These are phyloP conservation scores for Syncephalastrum contaminatum DNA, from an alignment of 371 early-diverging fungal genomes.

Conservation along the genomic window DNA sequence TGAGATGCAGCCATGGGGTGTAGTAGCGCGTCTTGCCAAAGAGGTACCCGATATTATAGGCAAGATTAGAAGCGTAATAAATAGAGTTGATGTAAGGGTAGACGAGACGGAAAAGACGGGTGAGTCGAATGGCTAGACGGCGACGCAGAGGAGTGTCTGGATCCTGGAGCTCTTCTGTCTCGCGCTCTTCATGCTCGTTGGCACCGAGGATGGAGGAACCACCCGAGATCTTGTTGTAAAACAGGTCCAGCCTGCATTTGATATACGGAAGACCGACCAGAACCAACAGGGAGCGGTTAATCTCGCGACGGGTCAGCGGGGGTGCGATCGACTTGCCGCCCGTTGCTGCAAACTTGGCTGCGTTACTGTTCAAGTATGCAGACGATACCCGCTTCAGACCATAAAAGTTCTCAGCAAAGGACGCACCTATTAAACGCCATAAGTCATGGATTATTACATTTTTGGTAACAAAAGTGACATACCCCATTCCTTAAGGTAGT, in stretches of 20 bases:
- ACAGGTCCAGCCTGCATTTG: slow-evolving; percentile 73
- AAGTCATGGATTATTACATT: no score
- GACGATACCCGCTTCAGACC: slow-evolving; percentile 74
- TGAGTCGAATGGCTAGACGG: slow-evolving; percentile 35
- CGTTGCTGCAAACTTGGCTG: slow-evolving; percentile 14
- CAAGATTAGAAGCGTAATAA: slow-evolving; percentile 62
- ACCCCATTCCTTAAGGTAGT: slow-evolving; percentile 82
- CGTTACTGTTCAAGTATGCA: slow-evolving; percentile 18
- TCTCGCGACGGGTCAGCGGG: slow-evolving; percentile 45
- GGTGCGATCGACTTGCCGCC: slow-evolving; percentile 19
- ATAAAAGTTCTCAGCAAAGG: slow-evolving; percentile 93
- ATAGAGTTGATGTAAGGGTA: slow-evolving; percentile 72
- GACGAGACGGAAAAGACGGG: slow-evolving; percentile 48
- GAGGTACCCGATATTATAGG: slow-evolving; percentile 78
- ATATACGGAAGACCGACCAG: slow-evolving; percentile 76
- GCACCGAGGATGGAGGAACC: slow-evolving; percentile 69
- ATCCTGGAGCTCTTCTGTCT: slow-evolving; percentile 33
- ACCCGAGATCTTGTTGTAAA: slow-evolving; percentile 67
- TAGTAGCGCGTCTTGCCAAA: slow-evolving; percentile 78
- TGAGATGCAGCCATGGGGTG: slow-evolving; percentile 77
- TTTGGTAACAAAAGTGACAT: no score
- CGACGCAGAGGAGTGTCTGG: slow-evolving; percentile 14
- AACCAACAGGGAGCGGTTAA: slow-evolving; percentile 65
- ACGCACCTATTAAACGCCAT: slow-evolving; percentile 74
- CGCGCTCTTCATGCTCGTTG: slow-evolving; percentile 38